phyloP scores from a whole-genome alignment of 1,284 basidiomycete genomes.

The Ceratorhiza oryzae-sativae region DNA sequence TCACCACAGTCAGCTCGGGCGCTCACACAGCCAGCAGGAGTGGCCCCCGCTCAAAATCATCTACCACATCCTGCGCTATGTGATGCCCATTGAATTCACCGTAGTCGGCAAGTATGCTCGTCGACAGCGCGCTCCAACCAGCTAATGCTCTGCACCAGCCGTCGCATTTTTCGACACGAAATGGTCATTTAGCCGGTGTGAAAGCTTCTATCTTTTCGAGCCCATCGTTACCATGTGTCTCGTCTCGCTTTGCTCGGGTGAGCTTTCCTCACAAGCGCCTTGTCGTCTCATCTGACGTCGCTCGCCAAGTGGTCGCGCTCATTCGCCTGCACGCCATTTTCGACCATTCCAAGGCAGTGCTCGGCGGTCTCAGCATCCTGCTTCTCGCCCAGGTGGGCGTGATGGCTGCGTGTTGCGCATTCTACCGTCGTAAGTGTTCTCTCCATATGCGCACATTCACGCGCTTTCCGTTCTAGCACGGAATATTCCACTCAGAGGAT shows the following conservation, averaged over 20 bases:
- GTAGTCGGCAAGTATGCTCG: conserved; percentile 63
- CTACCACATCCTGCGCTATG: conserved; percentile 72
- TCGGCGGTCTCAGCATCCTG: conserved; percentile 63
- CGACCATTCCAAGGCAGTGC: conserved; percentile 61
- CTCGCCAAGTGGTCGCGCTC: conserved; percentile 64
- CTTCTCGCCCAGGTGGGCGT: conserved; percentile 70
- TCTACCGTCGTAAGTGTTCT: conserved; percentile 66
- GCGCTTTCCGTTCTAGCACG: conserved; percentile 1
- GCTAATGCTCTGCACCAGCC: conserved; percentile 53
- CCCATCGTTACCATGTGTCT: conserved; percentile 69
- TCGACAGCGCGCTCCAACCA: conserved; percentile 40
- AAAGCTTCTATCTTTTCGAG: conserved; percentile 79
- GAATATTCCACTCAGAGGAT: neutral
- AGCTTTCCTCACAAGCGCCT: conserved; percentile 28
- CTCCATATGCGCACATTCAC: conserved; percentile 9
- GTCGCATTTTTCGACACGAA: conserved; percentile 82
- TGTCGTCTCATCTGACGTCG: neutral
- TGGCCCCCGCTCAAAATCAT: conserved; percentile 79
- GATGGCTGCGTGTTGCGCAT: conserved; percentile 73
- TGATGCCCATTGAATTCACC: conserved; percentile 78
- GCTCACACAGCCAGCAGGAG: conserved; percentile 48
- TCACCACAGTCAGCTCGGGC: neutral
- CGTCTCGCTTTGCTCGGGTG: conserved; percentile 21
- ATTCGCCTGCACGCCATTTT: conserved; percentile 80
- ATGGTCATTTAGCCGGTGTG: conserved; percentile 66